These are phyloP conservation scores for Plasmodium knowlesi DNA, from an alignment of 169 alveolate species.

Conservation along the genomic window DNA sequence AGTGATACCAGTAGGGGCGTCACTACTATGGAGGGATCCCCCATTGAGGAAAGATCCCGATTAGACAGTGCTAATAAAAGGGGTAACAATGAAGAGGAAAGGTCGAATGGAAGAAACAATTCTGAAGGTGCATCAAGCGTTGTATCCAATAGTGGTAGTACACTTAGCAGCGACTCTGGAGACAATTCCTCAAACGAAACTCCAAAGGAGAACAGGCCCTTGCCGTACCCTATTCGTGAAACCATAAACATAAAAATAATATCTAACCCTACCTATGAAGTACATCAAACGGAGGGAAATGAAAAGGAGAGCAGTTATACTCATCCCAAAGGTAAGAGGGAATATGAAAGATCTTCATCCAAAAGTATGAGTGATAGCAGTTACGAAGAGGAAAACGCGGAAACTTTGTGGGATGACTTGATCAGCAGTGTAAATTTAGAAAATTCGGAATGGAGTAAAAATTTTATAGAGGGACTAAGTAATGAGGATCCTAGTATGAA, in stretches of 20 bases:
- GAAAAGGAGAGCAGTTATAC: background rate
- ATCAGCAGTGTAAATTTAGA: background rate
- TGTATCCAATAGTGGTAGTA: background rate
- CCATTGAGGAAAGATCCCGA: background rate
- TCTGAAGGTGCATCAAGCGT: background rate
- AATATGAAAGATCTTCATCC: background rate
- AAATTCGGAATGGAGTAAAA: background rate
- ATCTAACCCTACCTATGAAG: conserved; percentile 10
- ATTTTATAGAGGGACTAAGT: background rate
- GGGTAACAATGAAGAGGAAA: background rate
- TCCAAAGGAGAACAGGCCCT: background rate
- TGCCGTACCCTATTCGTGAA: background rate
- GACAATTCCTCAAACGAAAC: background rate
- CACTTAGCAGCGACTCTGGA: background rate
- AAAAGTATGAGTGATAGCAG: background rate
- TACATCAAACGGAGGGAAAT: background rate
- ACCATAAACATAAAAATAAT: conserved; percentile 35
- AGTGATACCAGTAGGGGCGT: background rate
- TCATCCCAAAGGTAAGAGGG: background rate
- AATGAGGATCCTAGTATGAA: background rate
- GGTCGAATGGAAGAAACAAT: background rate
- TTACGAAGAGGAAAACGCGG: background rate
- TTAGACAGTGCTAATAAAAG: background rate
- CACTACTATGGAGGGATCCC: background rate
- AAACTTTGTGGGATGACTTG: background rate